Percentiles rank a stretch among this genome's conserved stretches.
Conservation (phyloP, 805 yeast genomes). For the Yarrowia sp. region DNA sequence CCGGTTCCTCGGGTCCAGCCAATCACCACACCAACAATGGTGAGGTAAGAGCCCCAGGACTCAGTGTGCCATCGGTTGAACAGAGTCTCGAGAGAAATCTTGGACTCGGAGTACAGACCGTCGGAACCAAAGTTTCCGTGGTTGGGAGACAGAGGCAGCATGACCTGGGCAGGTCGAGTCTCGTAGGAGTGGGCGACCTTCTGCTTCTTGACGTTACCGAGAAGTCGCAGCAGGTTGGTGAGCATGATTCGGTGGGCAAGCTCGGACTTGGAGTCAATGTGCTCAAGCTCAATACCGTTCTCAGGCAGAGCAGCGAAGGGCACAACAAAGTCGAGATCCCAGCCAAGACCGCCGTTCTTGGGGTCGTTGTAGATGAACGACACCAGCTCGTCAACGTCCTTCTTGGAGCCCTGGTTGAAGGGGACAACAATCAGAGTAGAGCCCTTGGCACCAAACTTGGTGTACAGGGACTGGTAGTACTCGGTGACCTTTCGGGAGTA, state of each 20-base stretch:
- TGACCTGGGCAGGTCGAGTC: conserved; percentile 98
- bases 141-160: conserved; percentile 96
- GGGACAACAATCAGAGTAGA: conserved; percentile 95
- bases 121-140: conserved; percentile 99
- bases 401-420: conserved; percentile 96
- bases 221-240: conserved; percentile 88
- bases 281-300: conserved; percentile 93
- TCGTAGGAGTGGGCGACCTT: conserved; percentile 77
- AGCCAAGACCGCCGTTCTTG: conserved; percentile 89
- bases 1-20: conserved; percentile 99
- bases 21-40: conserved; percentile 96
- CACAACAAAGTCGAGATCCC: conserved; percentile 95
- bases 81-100: conserved; percentile 90
- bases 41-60: conserved; percentile 92
- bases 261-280: conserved; percentile 93
- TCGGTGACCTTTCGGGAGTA: conserved; percentile 94
- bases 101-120: conserved; percentile 98
- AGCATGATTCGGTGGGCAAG: conserved; percentile 98
- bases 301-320: conserved; percentile 99
- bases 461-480: conserved; percentile 91
- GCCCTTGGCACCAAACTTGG: conserved; percentile 91
- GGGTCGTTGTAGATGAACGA: conserved; percentile 83
- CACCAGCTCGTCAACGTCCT: conserved; percentile 86
- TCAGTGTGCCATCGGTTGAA: conserved; percentile 99
- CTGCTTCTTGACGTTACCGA: conserved; percentile 87